Base-by-base conservation (phyloP, 192 early-diverging fungal genomes). In the Linnemannia zychae region DNA sequence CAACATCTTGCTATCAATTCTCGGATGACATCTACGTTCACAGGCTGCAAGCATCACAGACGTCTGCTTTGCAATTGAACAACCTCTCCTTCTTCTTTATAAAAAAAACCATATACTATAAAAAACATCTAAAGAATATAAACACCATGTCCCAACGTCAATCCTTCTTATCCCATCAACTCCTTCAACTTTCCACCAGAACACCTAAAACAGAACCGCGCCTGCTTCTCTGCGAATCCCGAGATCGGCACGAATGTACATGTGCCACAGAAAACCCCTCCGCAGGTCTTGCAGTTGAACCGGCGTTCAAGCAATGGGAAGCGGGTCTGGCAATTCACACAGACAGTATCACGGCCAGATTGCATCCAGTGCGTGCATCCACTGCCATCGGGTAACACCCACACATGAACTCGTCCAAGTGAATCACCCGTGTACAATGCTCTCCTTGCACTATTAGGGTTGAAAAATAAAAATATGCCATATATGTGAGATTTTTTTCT, bases 241-340 rank as follows among this genome's bases (percentile, higher is more conserved):
- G 83, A 85, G 49, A 76, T n/a, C 0, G 83, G 83, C 9, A 85
- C 74, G 76, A 76, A 85, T 2, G 88, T 84, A 40, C 90, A 90
- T 2, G 86, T 74, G 7, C 77, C 84, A 78, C 90, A 90, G 77
- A 89, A 89, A 18, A 90, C 76, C 3, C 90, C 92, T 72, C 90
- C 90, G 63, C 90, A 92, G 11, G 90, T 87, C 57, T 87, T 90
- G 78, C 92, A 92, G 75, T 88, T 86, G 28, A 86, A 82, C 57
- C 88, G 84, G 16, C 92, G 86, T 60, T 92, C 92, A 49, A 92
- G 75, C 49, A 92, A 82, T 24, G 92, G 89, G 76, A 92, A 92
- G 37, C 85, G 79, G 20, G 78, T 88, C 73, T 81, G 77, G 63
- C 92, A 92, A n/a, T 84, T 86, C 67, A 90, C 84, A 70, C 92